phyloP scores from a whole-genome alignment of 2,329 filamentous ascomycete species.

The Cladophialophora psammophila region DNA sequence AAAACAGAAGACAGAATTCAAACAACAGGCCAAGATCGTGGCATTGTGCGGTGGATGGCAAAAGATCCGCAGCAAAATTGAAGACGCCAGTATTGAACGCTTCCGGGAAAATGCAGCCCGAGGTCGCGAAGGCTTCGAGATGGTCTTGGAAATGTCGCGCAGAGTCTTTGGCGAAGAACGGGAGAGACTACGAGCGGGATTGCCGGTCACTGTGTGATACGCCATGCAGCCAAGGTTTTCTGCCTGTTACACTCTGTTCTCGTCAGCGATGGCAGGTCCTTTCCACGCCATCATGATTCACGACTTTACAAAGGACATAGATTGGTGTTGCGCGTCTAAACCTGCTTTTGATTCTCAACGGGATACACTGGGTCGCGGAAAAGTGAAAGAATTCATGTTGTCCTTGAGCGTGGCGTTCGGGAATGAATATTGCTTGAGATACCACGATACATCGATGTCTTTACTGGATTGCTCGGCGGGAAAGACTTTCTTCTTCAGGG shows the following conservation, averaged over 20 bases:
- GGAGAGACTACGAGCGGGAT: slow-evolving; percentile 59
- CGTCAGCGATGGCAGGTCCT: background rate
- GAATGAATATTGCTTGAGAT: slow-evolving; percentile 16
- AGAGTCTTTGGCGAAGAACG: slow-evolving; percentile 90
- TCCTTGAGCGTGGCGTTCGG: slow-evolving; percentile 20
- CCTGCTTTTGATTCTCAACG: background rate
- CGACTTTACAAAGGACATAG: slow-evolving; percentile 20
- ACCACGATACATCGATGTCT: slow-evolving; percentile 26
- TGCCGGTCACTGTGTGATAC: slow-evolving; percentile 28
- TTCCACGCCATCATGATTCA: slow-evolving; percentile 20
- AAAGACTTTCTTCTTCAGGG: slow-evolving; percentile 5
- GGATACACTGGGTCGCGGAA: slow-evolving; percentile 7
- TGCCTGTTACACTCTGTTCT: background rate
- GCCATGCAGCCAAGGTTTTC: background rate
- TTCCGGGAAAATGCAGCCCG: slow-evolving; percentile 92
- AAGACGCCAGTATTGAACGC: slow-evolving; percentile 85
- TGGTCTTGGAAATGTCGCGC: slow-evolving; percentile 90
- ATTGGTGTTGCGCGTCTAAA: slow-evolving; percentile 4
- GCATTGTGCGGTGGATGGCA: slow-evolving; percentile 97
- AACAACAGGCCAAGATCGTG: slow-evolving; percentile 90
- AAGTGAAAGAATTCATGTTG: slow-evolving; percentile 9
- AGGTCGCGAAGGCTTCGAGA: slow-evolving; percentile 93
- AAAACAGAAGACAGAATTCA: slow-evolving; percentile 74
- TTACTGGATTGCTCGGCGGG: slow-evolving; percentile 1
- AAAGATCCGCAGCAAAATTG: slow-evolving; percentile 93